Evolutionary conservation across 495 filamentous ascomycete species (phyloP), one percentile per base, ranked within the genome.

Genomic region (Ramalina intermedia): DNA sequence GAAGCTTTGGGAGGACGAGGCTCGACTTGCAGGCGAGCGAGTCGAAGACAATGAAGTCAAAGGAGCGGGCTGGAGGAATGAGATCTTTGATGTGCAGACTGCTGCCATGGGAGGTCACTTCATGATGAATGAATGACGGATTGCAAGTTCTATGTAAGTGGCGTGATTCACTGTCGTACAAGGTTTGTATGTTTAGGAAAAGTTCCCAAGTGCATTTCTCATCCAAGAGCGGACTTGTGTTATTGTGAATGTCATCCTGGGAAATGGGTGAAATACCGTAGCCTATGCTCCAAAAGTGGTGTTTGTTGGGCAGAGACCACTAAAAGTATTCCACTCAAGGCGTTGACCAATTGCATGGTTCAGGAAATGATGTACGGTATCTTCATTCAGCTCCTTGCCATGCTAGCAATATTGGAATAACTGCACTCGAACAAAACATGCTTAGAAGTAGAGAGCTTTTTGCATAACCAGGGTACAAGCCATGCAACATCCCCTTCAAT

Each of bases 1-100:
- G 33, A 87, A 85, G 67, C 59, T 89, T 20, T 95, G 87, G 85
- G 74, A 87, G 49, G 84, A 88, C 37, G 81, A 93, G 61, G 85
- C 79, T 1, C 64, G 64, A 27, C 66, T 71, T 50, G 88, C 85
- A 3, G 75, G 80, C 24, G 81, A 79, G 43, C 72, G 72, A 17
- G 68, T 71, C 49, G 71, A 70, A 21, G 72, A 75, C 40, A 84
- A 84, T 0, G 68, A 69, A 43, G 64, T 67, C 23, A 65, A 55
- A 12, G 56, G 61, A 6, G n/a, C 26, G n/a, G 69, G 67, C 1
- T 95, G 89, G 90, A 69, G 84, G 38, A 95, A 95, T 64, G 79
- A 75, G 37, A 79, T 94, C 16, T 95, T 96, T 63, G 79, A 91
- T 63, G 74, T 87, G 23, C 53, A 61, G 40, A 53, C 56, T 36